Percentiles rank a stretch among this genome's conserved stretches.
phyloP scores from a whole-genome alignment of 192 early-diverging fungal species.

The Coemansia sp. region DNA sequence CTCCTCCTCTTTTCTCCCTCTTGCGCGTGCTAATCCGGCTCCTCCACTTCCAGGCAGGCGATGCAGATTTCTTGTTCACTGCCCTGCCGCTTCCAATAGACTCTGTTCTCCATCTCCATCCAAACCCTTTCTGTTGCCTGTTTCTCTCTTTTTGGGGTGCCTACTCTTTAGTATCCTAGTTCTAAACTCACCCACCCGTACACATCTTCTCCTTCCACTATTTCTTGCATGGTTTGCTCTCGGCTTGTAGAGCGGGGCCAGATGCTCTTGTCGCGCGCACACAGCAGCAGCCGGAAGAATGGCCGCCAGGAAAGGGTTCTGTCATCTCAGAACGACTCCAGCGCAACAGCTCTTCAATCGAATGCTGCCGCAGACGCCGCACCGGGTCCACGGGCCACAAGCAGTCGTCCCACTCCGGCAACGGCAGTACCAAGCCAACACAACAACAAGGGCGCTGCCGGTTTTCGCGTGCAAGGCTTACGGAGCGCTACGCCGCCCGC shows the following conservation, averaged over 20 bases:
- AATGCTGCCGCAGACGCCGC: slow-evolving; percentile 17
- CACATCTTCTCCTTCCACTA: background rate
- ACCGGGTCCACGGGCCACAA: slow-evolving; percentile 12
- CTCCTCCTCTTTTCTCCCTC: slow-evolving; percentile 2
- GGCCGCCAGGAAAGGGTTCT: slow-evolving; percentile 40
- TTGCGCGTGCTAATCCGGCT: slow-evolving; percentile 10
- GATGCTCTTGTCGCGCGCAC: slow-evolving; percentile 48
- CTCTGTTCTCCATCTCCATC: background rate
- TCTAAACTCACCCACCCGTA: slow-evolving; percentile 7
- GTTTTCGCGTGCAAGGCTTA: slow-evolving; percentile 36
- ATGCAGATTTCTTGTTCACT: slow-evolving; percentile 11
- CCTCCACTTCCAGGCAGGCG: background rate
- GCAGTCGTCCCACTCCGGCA: slow-evolving; percentile 10
- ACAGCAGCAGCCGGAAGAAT: slow-evolving; percentile 44
- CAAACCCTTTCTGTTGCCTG: background rate
- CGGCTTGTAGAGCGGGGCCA: slow-evolving; percentile 55
- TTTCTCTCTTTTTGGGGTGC: background rate
- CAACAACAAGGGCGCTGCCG: slow-evolving; percentile 36
- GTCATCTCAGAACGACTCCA: slow-evolving; percentile 39
- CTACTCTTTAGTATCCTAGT: background rate
- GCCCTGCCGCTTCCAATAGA: slow-evolving; percentile 4
- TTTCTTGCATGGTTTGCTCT: slow-evolving; percentile 43
- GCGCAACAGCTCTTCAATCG: slow-evolving; percentile 40
- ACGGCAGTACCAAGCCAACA: background rate
- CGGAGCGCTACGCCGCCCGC: slow-evolving; percentile 17